phyloP scores from a whole-genome alignment of 2,329 filamentous ascomycete species.

The Westerdykella aurantiaca region DNA sequence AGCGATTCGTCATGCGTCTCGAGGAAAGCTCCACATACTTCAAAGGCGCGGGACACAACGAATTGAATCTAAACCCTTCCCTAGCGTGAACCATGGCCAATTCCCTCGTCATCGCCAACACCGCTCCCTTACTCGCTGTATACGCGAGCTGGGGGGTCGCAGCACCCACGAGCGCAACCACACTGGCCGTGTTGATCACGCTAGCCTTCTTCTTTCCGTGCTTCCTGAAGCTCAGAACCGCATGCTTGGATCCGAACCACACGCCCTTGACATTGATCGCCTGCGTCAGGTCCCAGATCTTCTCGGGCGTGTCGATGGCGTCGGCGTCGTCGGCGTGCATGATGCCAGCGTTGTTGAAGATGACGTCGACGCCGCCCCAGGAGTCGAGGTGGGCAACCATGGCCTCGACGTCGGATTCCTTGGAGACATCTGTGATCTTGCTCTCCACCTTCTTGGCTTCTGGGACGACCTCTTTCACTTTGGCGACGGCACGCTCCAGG shows the following conservation, averaged over 20 bases:
- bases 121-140: slow-evolving; percentile 89
- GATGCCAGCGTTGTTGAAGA: slow-evolving; percentile 97
- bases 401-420: slow-evolving; percentile 70
- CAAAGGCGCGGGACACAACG: slow-evolving; percentile 80
- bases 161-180: slow-evolving; percentile 80
- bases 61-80: slow-evolving; percentile 86
- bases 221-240: slow-evolving; percentile 71
- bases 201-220: slow-evolving; percentile 73
- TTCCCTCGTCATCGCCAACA: slow-evolving; percentile 83
- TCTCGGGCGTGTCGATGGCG: slow-evolving; percentile 77
- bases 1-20: not conserved
- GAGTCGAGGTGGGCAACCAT: slow-evolving; percentile 69
- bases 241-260: slow-evolving; percentile 95
- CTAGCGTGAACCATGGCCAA: slow-evolving; percentile 87
- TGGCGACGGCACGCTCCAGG: slow-evolving; percentile 68
- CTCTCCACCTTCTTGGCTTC: slow-evolving; percentile 55
- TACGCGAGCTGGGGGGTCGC: slow-evolving; percentile 88
- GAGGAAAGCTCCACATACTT: slow-evolving; percentile 50
- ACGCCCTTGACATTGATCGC: slow-evolving; percentile 96
- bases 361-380: slow-evolving; percentile 84
- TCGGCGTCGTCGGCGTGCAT: slow-evolving; percentile 69
- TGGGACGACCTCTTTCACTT: slow-evolving; percentile 68
- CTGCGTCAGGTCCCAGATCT: slow-evolving; percentile 90
- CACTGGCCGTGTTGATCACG: slow-evolving; percentile 88
- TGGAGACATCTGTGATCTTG: slow-evolving; percentile 71